Base-by-base conservation (phyloP, 257 asterid species). In the Nemophila menziesii region DNA sequence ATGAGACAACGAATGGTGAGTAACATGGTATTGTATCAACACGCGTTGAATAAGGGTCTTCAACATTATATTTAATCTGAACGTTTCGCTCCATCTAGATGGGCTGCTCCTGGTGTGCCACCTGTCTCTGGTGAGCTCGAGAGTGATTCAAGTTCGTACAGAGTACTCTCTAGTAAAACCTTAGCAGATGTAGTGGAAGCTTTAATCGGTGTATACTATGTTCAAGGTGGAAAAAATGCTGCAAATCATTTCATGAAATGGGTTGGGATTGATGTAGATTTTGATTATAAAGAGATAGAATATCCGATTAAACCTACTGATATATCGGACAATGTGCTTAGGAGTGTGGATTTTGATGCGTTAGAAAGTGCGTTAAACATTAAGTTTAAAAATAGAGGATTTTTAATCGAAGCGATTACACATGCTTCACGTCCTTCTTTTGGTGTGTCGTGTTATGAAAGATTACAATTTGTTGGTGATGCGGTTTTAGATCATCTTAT, bases 131-230 rank as follows among this genome's bases (percentile, higher is more conserved):
- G 96, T 24, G 98, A 90, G 68, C 78, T 90, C 44, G 96, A 85
- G 69, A 53, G 90, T 52, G 98, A 90, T 68, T 68, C 90, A 13
- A 80, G 98, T 62, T 84, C 98, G 5, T 90, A 90, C 22, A 92
- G 98, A 15, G 98, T 90, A 53, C 80, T 90, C 29, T 90, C 98
- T 42, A 93, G 98, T 47, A 90, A 90, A 67, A 90, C 98, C 0
- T 65, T 90, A 57, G 98, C 98, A 2, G 98, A 90, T 65, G 98
- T 90, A 39, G 98, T 90, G 66, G 98, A 90, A 73, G 94, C 98
- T 37, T 56, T 90, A 54, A 85, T 90, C 62, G 96, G 98, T 40
- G 79, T 90, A 22, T 84, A 78, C 59, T 84, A 84, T 56, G 96
- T 85, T 37, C 93, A 90, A 63, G 98, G 89, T 51, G 98, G 98